phyloP scores from a whole-genome alignment of 2,329 filamentous ascomycete species.

The Cadophora sp. region DNA sequence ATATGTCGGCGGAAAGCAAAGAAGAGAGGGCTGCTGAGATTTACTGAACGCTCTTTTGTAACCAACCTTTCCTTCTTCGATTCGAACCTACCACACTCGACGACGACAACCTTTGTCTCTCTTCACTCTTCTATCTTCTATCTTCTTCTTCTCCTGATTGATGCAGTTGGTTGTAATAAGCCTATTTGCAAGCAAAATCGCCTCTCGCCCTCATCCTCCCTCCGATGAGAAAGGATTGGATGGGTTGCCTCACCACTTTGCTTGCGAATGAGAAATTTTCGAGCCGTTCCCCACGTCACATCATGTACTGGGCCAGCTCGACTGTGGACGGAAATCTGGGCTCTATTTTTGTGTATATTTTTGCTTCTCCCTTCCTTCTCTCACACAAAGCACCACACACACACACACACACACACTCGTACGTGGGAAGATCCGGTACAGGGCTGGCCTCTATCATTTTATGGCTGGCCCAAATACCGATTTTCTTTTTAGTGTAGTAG shows the following conservation, averaged over 20 bases:
- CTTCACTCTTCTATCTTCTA: not conserved
- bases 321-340: not conserved
- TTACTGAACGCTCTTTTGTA: not conserved
- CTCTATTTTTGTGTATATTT: slow-evolving; percentile 33
- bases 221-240: not conserved
- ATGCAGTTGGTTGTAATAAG: slow-evolving; percentile 20
- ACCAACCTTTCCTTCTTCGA: slow-evolving; percentile 4
- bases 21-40: not conserved
- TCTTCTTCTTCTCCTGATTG: slow-evolving; percentile 13
- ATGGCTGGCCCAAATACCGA: not conserved
- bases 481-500: not conserved
- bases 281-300: not conserved
- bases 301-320: not conserved
- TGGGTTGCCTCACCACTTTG: too few species aligned
- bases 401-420: not conserved
- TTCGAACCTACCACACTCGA: not conserved
- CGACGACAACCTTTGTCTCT: not conserved
- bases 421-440: slow-evolving; percentile 10
- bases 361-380: not conserved
- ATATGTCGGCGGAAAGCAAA: not conserved
- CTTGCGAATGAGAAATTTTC: not conserved
- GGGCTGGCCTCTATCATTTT: slow-evolving; percentile 28
- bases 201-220: not conserved
- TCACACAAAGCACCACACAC: not conserved
- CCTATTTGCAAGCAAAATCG: not conserved